Evolutionary conservation across 352 stramenopile genomes (phyloP).

Genomic region (Phytophthora ohioensis): DNA sequence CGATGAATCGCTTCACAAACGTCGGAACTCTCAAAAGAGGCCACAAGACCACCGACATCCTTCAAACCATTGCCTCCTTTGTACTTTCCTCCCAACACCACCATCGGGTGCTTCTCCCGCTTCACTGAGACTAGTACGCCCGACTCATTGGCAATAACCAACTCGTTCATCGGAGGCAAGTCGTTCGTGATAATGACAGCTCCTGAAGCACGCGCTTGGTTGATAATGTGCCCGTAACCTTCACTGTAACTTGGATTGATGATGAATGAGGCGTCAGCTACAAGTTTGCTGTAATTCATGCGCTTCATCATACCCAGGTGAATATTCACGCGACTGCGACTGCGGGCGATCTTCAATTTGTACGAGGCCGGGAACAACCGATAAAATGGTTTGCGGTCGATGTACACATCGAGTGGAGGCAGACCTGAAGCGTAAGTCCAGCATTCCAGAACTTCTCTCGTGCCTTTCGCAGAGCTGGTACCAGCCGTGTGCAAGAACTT

Average conservation of each 20-base stretch:
- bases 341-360: constrained; percentile 33
- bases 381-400: constrained; percentile 36
- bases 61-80: constrained; percentile 31
- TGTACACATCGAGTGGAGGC: constrained; percentile 54
- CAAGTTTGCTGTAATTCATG: constrained; percentile 46
- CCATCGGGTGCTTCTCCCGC: constrained; percentile 29
- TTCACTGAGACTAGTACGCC: constrained; percentile 33
- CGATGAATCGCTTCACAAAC: constrained; percentile 36
- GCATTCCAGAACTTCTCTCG: constrained; percentile 59
- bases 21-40: constrained; percentile 29
- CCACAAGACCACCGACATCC: constrained; percentile 34
- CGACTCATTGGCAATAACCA: constrained; percentile 40
- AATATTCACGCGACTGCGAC: constrained; percentile 44
- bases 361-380: constrained; percentile 31
- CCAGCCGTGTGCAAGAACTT: constrained; percentile 66
- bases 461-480: constrained; percentile 62
- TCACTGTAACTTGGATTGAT: constrained; percentile 68
- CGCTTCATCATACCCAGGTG: constrained; percentile 35
- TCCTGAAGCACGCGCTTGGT: constrained; percentile 64
- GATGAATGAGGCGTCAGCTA: constrained; percentile 59
- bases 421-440: constrained; percentile 56
- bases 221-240: constrained; percentile 81
- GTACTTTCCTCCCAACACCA: constrained; percentile 46
- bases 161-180: constrained; percentile 74
- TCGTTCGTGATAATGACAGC: constrained; percentile 63